A percentile compares a stretch with the other conserved stretches of the same genome.
phyloP scores from a whole-genome alignment of 2,329 filamentous ascomycete genomes.

The Paecilomyces sp. region DNA sequence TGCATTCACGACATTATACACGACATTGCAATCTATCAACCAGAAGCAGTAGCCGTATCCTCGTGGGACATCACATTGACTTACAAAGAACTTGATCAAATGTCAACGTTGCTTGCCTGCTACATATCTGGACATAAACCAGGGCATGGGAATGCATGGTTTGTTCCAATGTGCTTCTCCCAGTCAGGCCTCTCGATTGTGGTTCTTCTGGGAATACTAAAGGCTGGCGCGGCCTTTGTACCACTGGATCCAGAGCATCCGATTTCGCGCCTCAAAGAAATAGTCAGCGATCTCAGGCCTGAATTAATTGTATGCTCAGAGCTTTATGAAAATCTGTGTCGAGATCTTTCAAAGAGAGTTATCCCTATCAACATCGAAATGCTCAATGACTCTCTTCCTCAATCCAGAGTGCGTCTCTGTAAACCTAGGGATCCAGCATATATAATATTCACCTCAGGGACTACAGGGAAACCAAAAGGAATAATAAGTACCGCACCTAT shows the following conservation, averaged over 20 bases:
- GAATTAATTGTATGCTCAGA: slow-evolving; percentile 6
- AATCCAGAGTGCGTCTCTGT: not conserved
- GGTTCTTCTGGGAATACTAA: slow-evolving; percentile 6
- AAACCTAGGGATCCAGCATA: slow-evolving; percentile 23
- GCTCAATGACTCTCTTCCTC: not conserved
- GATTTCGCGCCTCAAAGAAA: slow-evolving; percentile 4
- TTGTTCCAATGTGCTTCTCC: slow-evolving; percentile 5
- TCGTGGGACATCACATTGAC: slow-evolving; percentile 9
- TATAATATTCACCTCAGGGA: slow-evolving; percentile 48
- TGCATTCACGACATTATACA: slow-evolving; percentile 19
- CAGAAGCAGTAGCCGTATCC: slow-evolving; percentile 7
- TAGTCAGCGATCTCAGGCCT: slow-evolving; percentile 4
- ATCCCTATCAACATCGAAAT: slow-evolving; percentile 3
- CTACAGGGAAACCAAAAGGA: slow-evolving; percentile 46
- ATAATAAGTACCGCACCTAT: slow-evolving; percentile 31
- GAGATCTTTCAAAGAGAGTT: not conserved
- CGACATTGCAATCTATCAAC: slow-evolving; percentile 28
- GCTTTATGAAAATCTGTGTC: not conserved
- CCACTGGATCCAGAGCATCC: slow-evolving; percentile 7
- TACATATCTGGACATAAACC: slow-evolving; percentile 16
- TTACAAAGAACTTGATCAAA: slow-evolving; percentile 7
- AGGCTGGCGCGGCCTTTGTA: slow-evolving; percentile 7
- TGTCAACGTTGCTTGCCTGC: slow-evolving; percentile 17
- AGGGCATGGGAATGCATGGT: slow-evolving; percentile 6
- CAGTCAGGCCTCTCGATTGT: slow-evolving; percentile 2